These are phyloP conservation scores for Tolypocladium pustulatum DNA, from an alignment of 2,329 filamentous ascomycete genomes.

Conservation along the genomic window DNA sequence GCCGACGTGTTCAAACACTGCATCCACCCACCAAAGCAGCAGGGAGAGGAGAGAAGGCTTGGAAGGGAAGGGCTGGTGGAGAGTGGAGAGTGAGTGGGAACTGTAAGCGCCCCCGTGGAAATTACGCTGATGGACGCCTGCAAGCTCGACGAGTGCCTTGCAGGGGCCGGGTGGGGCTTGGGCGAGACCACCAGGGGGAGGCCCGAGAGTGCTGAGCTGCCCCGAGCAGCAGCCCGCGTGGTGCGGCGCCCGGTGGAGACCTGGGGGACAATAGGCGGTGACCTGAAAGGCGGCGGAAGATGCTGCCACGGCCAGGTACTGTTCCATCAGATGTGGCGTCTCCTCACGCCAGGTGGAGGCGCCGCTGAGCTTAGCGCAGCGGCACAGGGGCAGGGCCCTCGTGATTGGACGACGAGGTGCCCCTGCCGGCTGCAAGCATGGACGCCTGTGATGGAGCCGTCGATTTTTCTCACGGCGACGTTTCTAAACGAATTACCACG, in stretches of 20 bases:
- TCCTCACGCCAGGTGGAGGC: background rate
- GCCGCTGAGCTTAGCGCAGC: background rate
- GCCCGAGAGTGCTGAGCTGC: too few relatives aligned
- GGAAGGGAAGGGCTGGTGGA: background rate
- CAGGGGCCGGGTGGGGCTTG: background rate
- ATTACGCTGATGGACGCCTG: background rate
- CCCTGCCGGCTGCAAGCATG: background rate
- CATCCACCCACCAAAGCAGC: background rate
- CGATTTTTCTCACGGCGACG: background rate
- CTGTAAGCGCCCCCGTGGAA: background rate
- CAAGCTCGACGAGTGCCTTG: background rate
- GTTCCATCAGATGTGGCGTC: background rate
- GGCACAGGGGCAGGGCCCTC: constrained; percentile 1
- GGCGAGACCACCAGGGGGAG: background rate
- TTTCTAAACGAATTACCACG: background rate
- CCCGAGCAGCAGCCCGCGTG: too few relatives aligned
- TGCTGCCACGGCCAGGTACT: background rate
- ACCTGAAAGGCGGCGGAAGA: rapidly evolving
- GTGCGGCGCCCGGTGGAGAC: background rate
- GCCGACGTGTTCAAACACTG: background rate
- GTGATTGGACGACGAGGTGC: background rate
- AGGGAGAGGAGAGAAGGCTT: background rate
- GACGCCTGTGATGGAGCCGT: background rate
- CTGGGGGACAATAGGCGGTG: background rate
- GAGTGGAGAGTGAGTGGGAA: background rate